Percentiles rank a stretch among this genome's conserved stretches.
Evolutionary conservation across 352 stramenopile genomes (phyloP).

Genomic region (Phytophthora chlamydospora): DNA sequence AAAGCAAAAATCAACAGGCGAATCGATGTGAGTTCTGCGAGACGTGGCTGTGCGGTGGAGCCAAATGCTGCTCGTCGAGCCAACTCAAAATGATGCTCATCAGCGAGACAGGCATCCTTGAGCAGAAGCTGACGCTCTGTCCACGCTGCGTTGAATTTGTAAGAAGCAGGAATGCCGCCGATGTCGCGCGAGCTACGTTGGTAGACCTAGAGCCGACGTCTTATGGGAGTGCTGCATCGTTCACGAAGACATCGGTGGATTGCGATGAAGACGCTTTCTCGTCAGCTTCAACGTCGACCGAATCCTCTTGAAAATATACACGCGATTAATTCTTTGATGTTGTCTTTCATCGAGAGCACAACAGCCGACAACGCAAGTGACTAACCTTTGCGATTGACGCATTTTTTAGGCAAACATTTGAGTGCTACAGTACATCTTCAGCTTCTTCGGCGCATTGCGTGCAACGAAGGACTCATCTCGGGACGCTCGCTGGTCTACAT

Average conservation of each 20-base stretch:
- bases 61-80: conserved; percentile 14
- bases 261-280: conserved; percentile 14
- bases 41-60: conserved; percentile 14
- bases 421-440: too few relatives aligned
- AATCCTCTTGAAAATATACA: too few relatives aligned
- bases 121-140: conserved; percentile 28
- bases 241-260: conserved; percentile 10
- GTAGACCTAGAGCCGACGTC: conserved; percentile 15
- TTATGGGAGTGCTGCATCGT: conserved; percentile 15
- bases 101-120: conserved; percentile 22
- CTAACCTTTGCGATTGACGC: too few relatives aligned
- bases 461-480: too few relatives aligned
- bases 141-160: conserved; percentile 23
- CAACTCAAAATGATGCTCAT: conserved; percentile 30
- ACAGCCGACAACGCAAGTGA: too few relatives aligned
- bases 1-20: conserved; percentile 2
- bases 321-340: too few relatives aligned
- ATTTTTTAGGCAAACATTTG: too few relatives aligned
- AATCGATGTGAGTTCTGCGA: conserved; percentile 32
- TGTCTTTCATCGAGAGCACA: too few relatives aligned
- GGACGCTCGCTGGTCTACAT: too few relatives aligned
- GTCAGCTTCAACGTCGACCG: background rate
- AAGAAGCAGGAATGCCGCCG: conserved; percentile 10
- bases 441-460: too few relatives aligned
- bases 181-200: conserved; percentile 19